Base-by-base conservation (phyloP, 345 rosid species). In the Lumnitzera littorea region DNA sequence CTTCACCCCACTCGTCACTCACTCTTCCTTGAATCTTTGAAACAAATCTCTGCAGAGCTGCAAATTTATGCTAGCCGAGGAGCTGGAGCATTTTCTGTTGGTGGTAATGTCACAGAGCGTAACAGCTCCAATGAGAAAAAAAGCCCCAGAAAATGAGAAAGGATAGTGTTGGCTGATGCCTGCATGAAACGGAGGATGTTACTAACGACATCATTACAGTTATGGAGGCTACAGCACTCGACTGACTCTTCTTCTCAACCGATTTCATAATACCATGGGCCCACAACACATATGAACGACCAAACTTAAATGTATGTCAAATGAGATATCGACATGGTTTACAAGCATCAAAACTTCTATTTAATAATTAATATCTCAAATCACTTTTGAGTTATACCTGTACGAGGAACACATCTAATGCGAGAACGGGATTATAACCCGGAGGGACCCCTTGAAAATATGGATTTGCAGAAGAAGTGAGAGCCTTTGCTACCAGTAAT, bases 101-200 rank as follows among this genome's bases (percentile, higher is more conserved):
- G 72, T n/a, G 96, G 86, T 58, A 87, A 62, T 24, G 99, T 94
- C 57, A 90, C 96, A 0, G 95, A 88, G 27, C 95, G 89, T 80
- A 94, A 78, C 67, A 94, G 82, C 77, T 94, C 99, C 81, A 86
- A 70, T 2, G 97, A 86, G 84, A 74, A 91, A 54, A 83, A 80
- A 47, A 94, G 91, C 29, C 99, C 97, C 56, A 91, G 74, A 70
- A 94, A 94, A 74, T 94, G 99, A 67, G 99, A 94, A 24, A 94
- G 92, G 74, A 91, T 76, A 1, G 97, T 86, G 78, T 90, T 90
- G 46, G 95, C 96, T 6, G 96, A 86, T 60, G 99, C 99, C 99
- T 94, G 82, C 82, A 80, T 41, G 36, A 61, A 54, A 56, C 17
- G 1, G 12, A 62, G 53, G 24, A 58, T 54, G 49, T 53, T 3